Conservation (phyloP, 208 protist species). For the Blechomonas ayalai region DNA sequence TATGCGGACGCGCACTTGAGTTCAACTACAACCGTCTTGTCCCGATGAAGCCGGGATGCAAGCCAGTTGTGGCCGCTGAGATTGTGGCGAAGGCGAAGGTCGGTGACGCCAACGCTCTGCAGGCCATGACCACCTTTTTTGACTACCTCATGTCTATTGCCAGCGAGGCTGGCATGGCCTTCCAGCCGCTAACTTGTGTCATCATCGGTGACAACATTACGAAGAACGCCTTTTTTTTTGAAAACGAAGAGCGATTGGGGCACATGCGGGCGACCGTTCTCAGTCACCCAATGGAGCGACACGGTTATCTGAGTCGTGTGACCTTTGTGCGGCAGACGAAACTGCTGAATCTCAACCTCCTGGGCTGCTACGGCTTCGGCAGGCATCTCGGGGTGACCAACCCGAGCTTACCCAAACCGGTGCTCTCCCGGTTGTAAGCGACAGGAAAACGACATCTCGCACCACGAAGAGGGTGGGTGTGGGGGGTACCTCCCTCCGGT, state of each 20-base stretch:
- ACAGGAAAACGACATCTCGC: conserved; percentile 9
- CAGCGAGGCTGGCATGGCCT: conserved; percentile 45
- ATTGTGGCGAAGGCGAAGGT: conserved; percentile 40
- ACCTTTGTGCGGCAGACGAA: conserved; percentile 61
- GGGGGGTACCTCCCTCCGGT: too few species aligned
- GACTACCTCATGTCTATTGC: conserved; percentile 36
- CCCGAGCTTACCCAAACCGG: too few species aligned
- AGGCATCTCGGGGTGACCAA: conserved; percentile 10
- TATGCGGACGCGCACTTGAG: conserved; percentile 29
- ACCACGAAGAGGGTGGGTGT: too few species aligned
- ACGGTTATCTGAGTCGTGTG: conserved; percentile 38
- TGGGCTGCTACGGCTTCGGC: conserved; percentile 58
- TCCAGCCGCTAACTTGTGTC: conserved; percentile 52
- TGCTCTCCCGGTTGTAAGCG: too few species aligned
- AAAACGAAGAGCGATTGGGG: conserved; percentile 20
- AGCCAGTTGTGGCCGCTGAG: conserved; percentile 13
- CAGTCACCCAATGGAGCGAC: conserved; percentile 59
- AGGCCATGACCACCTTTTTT: conserved; percentile 41
- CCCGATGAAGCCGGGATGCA: background rate
- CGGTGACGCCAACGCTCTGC: conserved; percentile 30
- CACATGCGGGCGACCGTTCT: conserved; percentile 18
- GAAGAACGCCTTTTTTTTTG: conserved; percentile 53
- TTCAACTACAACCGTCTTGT: conserved; percentile 33
- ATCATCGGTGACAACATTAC: conserved; percentile 62
- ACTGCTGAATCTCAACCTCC: conserved; percentile 58